phyloP scores from a whole-genome alignment of 2,329 filamentous ascomycete genomes.

The Neoascochyta sp. region DNA sequence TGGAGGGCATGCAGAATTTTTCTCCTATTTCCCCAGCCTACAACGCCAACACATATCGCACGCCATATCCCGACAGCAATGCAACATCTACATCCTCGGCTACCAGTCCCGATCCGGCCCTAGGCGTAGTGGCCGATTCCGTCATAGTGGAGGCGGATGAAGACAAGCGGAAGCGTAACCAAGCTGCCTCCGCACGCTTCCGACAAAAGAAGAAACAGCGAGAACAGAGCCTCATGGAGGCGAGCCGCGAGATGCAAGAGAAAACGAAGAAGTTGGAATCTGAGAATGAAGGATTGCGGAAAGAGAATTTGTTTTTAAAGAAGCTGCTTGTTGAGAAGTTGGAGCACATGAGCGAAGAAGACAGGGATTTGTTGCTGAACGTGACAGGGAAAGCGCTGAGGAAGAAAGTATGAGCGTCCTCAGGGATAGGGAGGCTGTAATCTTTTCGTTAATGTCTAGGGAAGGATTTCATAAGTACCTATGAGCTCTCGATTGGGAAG shows the following conservation, averaged over 20 bases:
- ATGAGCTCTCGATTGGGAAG: too few relatives aligned
- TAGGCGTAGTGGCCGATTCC: constrained; percentile 17
- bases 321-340: constrained; percentile 37
- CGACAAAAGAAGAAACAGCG: constrained; percentile 95
- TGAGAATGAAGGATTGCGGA: constrained; percentile 34
- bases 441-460: too few relatives aligned
- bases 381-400: constrained; percentile 20
- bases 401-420: constrained; percentile 9
- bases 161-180: constrained; percentile 85
- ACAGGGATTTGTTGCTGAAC: constrained; percentile 26
- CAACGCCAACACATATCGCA: constrained; percentile 23
- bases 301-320: constrained; percentile 43
- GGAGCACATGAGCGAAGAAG: constrained; percentile 39
- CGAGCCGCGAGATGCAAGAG: constrained; percentile 67
- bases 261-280: constrained; percentile 70
- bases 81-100: constrained; percentile 27
- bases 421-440: neutral
- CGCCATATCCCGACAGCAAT: constrained; percentile 34
- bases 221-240: constrained; percentile 66
- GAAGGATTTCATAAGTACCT: too few relatives aligned
- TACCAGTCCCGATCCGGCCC: constrained; percentile 19
- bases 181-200: constrained; percentile 82
- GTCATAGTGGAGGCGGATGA: constrained; percentile 62
- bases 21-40: constrained; percentile 26
- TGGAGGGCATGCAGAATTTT: constrained; percentile 31